A percentile compares a stretch with the other conserved stretches of the same genome.
Conservation (phyloP, 2,329 filamentous ascomycete species). For the Colletotrichum siamense region DNA sequence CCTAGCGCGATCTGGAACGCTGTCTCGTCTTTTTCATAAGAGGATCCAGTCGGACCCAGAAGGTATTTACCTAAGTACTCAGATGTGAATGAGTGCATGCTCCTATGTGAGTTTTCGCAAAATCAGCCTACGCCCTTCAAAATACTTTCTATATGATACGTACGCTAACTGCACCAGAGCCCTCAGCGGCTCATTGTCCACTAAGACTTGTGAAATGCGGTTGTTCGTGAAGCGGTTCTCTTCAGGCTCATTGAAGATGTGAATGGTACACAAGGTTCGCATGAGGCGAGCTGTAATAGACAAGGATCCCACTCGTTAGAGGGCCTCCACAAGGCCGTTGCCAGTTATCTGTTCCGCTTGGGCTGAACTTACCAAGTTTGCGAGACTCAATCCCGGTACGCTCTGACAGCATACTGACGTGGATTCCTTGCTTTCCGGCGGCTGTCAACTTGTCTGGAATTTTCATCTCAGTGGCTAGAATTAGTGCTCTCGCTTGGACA, state of each 20-base stretch:
- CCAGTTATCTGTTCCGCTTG: background rate
- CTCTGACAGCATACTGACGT: slow-evolving; percentile 26
- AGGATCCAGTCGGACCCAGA: slow-evolving; percentile 26
- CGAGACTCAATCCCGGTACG: slow-evolving; percentile 31
- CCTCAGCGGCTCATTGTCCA: slow-evolving; percentile 37
- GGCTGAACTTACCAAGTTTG: slow-evolving; percentile 32
- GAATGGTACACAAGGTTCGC: slow-evolving; percentile 38
- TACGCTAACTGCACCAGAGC: slow-evolving; percentile 19
- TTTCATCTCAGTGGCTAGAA: slow-evolving; percentile 36
- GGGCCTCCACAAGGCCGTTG: background rate
- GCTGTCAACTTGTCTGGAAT: slow-evolving; percentile 37
- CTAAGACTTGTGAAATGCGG: slow-evolving; percentile 36
- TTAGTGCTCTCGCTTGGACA: slow-evolving; percentile 37
- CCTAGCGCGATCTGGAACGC: slow-evolving; percentile 35
- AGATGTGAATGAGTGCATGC: slow-evolving; percentile 21
- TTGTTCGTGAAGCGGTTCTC: slow-evolving; percentile 40
- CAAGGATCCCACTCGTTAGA: background rate
- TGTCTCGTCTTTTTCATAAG: slow-evolving; percentile 34
- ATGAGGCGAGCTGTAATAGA: slow-evolving; percentile 33
- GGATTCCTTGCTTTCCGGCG: slow-evolving; percentile 26
- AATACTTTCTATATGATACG: background rate
- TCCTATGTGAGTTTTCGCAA: background rate
- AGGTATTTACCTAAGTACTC: slow-evolving; percentile 36
- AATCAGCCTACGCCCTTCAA: background rate
- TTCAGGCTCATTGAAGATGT: slow-evolving; percentile 34